Percentiles rank a stretch among this genome's conserved stretches.
phyloP scores from a whole-genome alignment of 2,329 filamentous ascomycete genomes.

The Scortechinia acanthostroma region DNA sequence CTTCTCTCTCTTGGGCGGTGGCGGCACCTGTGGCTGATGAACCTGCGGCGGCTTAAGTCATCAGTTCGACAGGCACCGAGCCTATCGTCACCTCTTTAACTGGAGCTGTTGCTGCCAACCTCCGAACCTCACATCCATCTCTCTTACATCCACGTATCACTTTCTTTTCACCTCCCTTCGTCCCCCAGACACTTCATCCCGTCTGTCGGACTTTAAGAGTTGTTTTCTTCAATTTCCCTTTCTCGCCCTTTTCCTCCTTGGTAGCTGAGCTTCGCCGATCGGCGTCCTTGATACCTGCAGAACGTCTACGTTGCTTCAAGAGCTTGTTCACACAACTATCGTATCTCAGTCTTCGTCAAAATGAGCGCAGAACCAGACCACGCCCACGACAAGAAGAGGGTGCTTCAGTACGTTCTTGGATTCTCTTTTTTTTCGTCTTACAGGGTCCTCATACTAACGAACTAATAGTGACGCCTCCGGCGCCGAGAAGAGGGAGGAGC shows the following conservation, averaged over 20 bases:
- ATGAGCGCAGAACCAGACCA: slow-evolving; percentile 67
- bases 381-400: slow-evolving; percentile 70
- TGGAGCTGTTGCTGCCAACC: slow-evolving; percentile 16
- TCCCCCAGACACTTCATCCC: no score
- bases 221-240: background rate
- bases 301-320: slow-evolving; percentile 1
- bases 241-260: background rate
- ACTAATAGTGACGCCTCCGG: slow-evolving; percentile 74
- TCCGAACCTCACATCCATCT: slow-evolving; percentile 12
- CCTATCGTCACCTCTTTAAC: slow-evolving; percentile 26
- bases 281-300: background rate
- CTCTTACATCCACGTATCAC: background rate
- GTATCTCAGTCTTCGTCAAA: slow-evolving; percentile 33
- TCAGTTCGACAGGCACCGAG: slow-evolving; percentile 9
- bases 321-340: slow-evolving; percentile 2
- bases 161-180: no score
- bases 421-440: no score
- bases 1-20: slow-evolving; percentile 20
- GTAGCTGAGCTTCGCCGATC: background rate
- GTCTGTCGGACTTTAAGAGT: background rate
- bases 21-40: slow-evolving; percentile 6
- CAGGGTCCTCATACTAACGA: slow-evolving; percentile 5
- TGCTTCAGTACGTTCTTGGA: slow-evolving; percentile 73
- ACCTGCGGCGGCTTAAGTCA: slow-evolving; percentile 18
- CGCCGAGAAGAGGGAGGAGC: slow-evolving; percentile 77